These are phyloP conservation scores for Monosporascus sp. DNA, from an alignment of 2,329 filamentous ascomycete species.

Conservation along the genomic window DNA sequence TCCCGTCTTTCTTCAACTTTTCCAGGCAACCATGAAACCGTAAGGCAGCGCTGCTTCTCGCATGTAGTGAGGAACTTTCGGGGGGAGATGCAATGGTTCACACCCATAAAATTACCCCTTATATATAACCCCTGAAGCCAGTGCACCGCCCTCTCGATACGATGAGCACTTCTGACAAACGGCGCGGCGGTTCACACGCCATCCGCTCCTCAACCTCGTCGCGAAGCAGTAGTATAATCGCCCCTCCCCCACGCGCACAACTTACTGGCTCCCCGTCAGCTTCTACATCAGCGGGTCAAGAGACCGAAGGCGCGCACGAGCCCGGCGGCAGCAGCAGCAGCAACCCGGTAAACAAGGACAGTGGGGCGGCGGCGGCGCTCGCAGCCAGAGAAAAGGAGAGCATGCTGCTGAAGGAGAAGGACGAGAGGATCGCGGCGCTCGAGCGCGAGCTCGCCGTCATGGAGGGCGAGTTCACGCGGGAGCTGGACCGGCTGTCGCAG, in stretches of 20 bases:
- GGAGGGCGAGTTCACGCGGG: slow-evolving; percentile 48
- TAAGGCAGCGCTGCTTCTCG: not conserved
- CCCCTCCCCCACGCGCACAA: slow-evolving; percentile 37
- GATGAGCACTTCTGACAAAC: slow-evolving; percentile 42
- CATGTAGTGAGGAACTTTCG: not conserved
- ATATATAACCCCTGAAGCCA: slow-evolving; percentile 1
- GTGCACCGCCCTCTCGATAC: slow-evolving; percentile 12
- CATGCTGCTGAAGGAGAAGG: slow-evolving; percentile 39
- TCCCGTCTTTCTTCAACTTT: not conserved
- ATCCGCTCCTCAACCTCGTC: slow-evolving; percentile 27
- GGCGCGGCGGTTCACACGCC: slow-evolving; percentile 31
- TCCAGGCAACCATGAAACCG: not conserved
- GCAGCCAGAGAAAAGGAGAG: slow-evolving; percentile 22
- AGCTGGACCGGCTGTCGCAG: slow-evolving; percentile 48
- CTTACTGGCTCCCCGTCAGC: slow-evolving; percentile 27
- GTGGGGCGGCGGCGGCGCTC: slow-evolving; percentile 16
- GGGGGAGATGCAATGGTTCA: slow-evolving; percentile 6
- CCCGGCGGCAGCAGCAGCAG: slow-evolving; percentile 3
- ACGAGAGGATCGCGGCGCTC: slow-evolving; percentile 47
- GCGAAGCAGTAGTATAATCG: slow-evolving; percentile 29
- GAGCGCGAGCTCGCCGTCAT: slow-evolving; percentile 48
- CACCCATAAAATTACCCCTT: slow-evolving; percentile 2
- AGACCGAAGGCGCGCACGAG: slow-evolving; percentile 19
- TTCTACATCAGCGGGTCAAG: slow-evolving; percentile 27
- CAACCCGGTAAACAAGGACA: slow-evolving; percentile 17